A percentile compares a stretch with the other conserved stretches of the same genome.
These are phyloP conservation scores for Suhomyces emberorum DNA, from an alignment of 805 yeast species.

Conservation along the genomic window DNA sequence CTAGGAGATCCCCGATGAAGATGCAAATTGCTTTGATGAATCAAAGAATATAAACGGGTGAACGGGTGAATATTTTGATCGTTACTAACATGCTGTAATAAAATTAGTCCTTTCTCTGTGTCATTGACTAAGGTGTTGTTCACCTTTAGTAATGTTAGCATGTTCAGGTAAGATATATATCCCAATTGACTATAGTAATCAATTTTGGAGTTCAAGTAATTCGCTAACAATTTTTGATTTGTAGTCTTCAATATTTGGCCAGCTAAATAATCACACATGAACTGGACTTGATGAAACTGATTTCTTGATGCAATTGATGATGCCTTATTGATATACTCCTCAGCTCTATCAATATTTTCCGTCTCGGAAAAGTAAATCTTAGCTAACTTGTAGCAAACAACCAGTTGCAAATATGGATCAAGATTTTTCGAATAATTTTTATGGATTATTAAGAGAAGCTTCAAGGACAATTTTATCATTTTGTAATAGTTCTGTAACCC, in stretches of 20 bases:
- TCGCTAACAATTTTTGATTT: conserved; percentile 22
- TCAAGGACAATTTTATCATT: conserved; percentile 34
- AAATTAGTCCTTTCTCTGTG: conserved; percentile 20
- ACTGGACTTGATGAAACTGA: conserved; percentile 18
- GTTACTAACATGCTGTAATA: conserved; percentile 8
- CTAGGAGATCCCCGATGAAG: conserved; percentile 17
- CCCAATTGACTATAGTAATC: conserved; percentile 14
- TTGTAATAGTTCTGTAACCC: conserved; percentile 23
- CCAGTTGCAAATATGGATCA: conserved; percentile 29
- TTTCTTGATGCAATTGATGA: conserved; percentile 27
- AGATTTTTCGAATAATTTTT: conserved; percentile 25
- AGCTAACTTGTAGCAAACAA: conserved; percentile 35
- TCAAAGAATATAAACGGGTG: conserved; percentile 10
- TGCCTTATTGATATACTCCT: conserved; percentile 32
- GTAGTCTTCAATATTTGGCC: conserved; percentile 33
- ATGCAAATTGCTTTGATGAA: conserved; percentile 15
- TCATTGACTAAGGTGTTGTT: conserved; percentile 27
- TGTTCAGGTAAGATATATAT: conserved; percentile 15
- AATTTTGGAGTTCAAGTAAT: conserved; percentile 27
- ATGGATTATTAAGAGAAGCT: conserved; percentile 30
- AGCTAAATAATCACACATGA: conserved; percentile 34
- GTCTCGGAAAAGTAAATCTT: conserved; percentile 41
- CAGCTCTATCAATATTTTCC: conserved; percentile 37
- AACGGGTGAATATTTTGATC: conserved; percentile 6
- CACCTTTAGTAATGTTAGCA: conserved; percentile 30